Evolutionary conservation across 1,284 basidiomycete species (phyloP), one percentile per base, ranked within the genome.

Genomic region (Bondarzewia mesenterica): DNA sequence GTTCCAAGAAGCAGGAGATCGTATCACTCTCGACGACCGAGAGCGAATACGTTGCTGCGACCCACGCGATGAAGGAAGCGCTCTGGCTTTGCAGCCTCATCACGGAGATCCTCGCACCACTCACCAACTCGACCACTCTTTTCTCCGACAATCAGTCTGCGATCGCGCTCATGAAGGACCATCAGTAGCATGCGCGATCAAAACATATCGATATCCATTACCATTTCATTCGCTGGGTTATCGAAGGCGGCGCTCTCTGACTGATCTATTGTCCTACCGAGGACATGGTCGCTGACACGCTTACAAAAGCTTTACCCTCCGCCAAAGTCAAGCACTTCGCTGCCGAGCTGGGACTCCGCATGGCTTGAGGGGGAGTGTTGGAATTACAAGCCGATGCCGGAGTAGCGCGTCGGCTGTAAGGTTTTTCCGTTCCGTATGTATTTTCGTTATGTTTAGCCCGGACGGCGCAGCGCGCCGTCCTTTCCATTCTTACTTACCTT

Each of bases 171-270:
- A 51, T 60, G 2, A 42, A 58, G 7, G 61, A 67, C 39, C 58
- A 63, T 2, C 45, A 57, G 2, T 54, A 41, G 23, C 58, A 61
- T 42, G 42, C 52, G 0, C 46, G 58, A 2, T 53, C 58, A 15
- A 69, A 68, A 46, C 68, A 71, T 49, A 68, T 71, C 32, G 59
- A 63, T 42, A 54, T 68, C 21, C 46, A 42, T 2, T 56, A 60
- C 42, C 69, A 69, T 48, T 61, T 59, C 35, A 52, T 69, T 5
- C 59, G 63, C 1, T 60, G 65, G 15, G 40, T 48, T 2, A 55
- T 69, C 27, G 52, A 57, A 6, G 35, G 43, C 5, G 54, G 51
- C 1, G 18, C 42, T 0, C 27, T 65, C 32, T 6, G 23, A 0
- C 39, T 61, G 14, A 8, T 46, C 4, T 60, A 60, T 16, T 51